Evolutionary conservation across 768 basidiomycete species (phyloP).

Genomic region (Gautieria morchelliformis): DNA sequence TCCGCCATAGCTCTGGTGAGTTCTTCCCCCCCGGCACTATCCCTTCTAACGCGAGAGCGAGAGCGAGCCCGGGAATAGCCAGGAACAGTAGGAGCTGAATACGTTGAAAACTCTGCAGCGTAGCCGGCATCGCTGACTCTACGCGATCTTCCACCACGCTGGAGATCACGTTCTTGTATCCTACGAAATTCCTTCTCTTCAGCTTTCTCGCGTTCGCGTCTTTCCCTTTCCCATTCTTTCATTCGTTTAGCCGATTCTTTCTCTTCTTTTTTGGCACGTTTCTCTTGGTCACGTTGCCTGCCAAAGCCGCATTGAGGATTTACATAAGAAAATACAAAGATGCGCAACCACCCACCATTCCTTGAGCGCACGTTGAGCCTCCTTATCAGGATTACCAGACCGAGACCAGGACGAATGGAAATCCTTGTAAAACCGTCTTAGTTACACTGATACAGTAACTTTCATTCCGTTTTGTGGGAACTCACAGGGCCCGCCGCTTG

Average conservation of each 20-base stretch:
- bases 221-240: constrained; percentile 28
- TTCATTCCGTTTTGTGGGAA: background rate
- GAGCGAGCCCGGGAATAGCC: constrained; percentile 1
- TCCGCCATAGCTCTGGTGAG: constrained; percentile 5
- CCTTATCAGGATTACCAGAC: background rate
- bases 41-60: background rate
- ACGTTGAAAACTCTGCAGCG: constrained; percentile 31
- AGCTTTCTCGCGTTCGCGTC: constrained; percentile 19
- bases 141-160: constrained; percentile 20
- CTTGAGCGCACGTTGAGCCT: constrained; percentile 1
- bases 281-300: constrained; percentile 34
- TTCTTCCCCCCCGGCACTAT: constrained; percentile 2
- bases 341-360: constrained; percentile 1
- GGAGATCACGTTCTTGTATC: constrained; percentile 14
- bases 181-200: constrained; percentile 15
- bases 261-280: constrained; percentile 34
- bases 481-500: constrained; percentile 48
- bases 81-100: background rate
- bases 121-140: constrained; percentile 30
- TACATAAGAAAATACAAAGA: background rate
- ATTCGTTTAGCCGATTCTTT: constrained; percentile 31
- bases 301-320: constrained; percentile 11
- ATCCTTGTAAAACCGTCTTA: constrained; percentile 29
- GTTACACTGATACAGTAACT: background rate
- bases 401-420: constrained; percentile 50